These are phyloP conservation scores for Syzygium syzygioides DNA, from an alignment of 441 rosid species.

Conservation along the genomic window DNA sequence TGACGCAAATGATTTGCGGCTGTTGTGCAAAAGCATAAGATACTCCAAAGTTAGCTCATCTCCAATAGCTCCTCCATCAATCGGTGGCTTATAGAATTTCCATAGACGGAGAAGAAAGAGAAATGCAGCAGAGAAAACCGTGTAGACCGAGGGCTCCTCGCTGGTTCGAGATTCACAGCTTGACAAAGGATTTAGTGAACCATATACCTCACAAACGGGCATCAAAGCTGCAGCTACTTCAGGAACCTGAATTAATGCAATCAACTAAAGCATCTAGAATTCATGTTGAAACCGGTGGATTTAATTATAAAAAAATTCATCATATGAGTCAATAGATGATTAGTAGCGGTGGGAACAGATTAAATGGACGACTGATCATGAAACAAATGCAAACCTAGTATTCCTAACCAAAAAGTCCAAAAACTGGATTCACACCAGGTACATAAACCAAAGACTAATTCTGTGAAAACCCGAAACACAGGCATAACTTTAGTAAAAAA, in stretches of 20 bases:
- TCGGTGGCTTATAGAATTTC: constrained; percentile 65
- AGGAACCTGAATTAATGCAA: constrained; percentile 40
- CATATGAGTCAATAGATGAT: neutral
- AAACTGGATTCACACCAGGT: neutral
- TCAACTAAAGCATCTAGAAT: constrained; percentile 8
- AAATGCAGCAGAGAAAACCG: constrained; percentile 60
- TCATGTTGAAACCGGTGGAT: neutral
- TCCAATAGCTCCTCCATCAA: constrained; percentile 38
- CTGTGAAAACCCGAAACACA: neutral
- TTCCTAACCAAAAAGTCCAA: neutral
- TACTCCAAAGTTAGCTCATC: constrained; percentile 51
- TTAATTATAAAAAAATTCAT: neutral
- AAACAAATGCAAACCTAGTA: neutral
- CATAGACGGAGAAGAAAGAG: constrained; percentile 71
- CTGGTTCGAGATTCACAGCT: constrained; percentile 15
- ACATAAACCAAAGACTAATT: neutral
- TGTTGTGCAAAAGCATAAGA: constrained; percentile 45
- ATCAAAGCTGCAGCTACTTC: constrained; percentile 67
- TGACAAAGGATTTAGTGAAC: constrained; percentile 47
- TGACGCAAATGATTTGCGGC: constrained; percentile 19
- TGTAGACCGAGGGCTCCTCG: constrained; percentile 44
- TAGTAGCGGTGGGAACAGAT: neutral
- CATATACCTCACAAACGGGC: constrained; percentile 66
- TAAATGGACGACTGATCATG: neutral
- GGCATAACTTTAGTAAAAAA: neutral